Evolutionary conservation across 129 eudicot species (phyloP).

Genomic region (Apium graveolens): DNA sequence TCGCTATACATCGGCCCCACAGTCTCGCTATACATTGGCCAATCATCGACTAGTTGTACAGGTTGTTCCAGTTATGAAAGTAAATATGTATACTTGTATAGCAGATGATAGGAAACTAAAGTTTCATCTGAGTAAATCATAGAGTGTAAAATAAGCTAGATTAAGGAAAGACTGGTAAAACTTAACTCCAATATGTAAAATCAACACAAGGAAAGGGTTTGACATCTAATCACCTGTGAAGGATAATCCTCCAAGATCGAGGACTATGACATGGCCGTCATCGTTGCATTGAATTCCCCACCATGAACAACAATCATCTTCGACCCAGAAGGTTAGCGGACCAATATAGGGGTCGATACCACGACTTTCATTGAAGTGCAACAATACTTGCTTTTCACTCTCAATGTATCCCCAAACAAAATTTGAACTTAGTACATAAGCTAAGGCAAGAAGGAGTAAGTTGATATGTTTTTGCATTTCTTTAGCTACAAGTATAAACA

Average conservation of each 20-base stretch:
- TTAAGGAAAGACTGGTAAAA: too few relatives aligned
- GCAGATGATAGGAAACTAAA: too few relatives aligned
- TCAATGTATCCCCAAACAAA: neutral
- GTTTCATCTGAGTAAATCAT: too few relatives aligned
- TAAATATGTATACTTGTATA: too few relatives aligned
- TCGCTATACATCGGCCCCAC: too few relatives aligned
- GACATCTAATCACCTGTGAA: neutral
- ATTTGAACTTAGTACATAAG: neutral
- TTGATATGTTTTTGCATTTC: neutral
- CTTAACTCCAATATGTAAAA: too few relatives aligned
- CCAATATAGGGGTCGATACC: neutral
- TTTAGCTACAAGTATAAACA: neutral
- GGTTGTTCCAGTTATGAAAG: too few relatives aligned
- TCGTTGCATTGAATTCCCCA: neutral
- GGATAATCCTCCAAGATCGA: too few relatives aligned
- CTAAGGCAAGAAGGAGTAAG: neutral
- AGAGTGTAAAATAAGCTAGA: too few relatives aligned
- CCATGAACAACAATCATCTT: neutral
- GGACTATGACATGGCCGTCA: neutral
- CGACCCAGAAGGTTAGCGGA: neutral
- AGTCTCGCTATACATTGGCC: too few relatives aligned
- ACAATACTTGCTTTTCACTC: neutral
- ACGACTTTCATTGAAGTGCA: neutral
- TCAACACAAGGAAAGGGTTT: neutral
- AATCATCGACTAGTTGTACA: too few relatives aligned